Base-by-base conservation (phyloP, 2,329 filamentous ascomycete genomes). In the Teratosphaeria destructans region DNA sequence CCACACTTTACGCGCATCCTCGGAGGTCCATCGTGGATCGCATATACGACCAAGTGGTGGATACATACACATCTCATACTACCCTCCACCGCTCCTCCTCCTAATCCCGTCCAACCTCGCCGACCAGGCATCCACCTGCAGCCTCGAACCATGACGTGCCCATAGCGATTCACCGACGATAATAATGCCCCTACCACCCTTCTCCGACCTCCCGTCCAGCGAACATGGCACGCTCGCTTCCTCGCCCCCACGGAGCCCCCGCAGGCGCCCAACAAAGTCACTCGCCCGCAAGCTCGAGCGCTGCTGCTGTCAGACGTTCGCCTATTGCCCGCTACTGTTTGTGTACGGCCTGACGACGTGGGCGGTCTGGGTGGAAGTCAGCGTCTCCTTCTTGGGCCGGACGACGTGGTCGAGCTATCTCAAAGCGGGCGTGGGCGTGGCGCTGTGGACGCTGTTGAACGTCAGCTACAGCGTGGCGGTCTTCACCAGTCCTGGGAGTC, bases 391-490 rank as follows among this genome's bases (percentile, higher is more conserved):
- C 61, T 58, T 67, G 19, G 59, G 64, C 27, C 52, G 60, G 5
- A 37, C 47, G 10, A 59, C 53, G 11, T 55, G 58, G 34, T 54
- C 53, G 23, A 64, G 63, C 53, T 72, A 66, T 47, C 11, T 67
- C n/a, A 66, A 66, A 53, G 70, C 88, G 10, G 70, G 81, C 49
- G 71, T 89, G 57, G 90, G 87, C 54, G 73, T 93, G 63, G 61
- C 82, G 37, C 81, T 97, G 62, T 97, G 92, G 71, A 65, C 83
- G 58, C 79, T 96, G 68, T 84, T 95, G 63, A 93, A 94, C 74
- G 88, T 87, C 81, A 93, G 84, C 68, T 99, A 99, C 77, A 94
- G 90, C 0, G 86, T 87, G 53, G 94, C 94, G 68, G 93, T 97
- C 63, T 96, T 97, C 76, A 96, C 90, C 27, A 84, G 88, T 64